A percentile compares a stretch with the other conserved stretches of the same genome.
Conservation (phyloP, 495 filamentous ascomycete genomes). For the Cryomyces minteri region DNA sequence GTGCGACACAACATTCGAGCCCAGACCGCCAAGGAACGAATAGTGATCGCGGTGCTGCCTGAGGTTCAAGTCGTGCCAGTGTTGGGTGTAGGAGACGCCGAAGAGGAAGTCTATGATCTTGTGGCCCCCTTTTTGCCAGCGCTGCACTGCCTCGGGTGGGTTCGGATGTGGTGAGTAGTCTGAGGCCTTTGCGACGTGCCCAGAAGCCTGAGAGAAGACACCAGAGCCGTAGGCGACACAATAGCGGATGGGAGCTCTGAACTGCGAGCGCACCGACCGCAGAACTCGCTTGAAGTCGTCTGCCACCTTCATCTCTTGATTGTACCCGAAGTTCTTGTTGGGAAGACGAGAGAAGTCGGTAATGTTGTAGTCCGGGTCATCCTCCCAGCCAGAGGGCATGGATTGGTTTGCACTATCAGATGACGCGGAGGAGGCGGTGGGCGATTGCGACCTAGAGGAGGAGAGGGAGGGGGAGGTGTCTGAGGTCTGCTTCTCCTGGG, state of each 20-base stretch:
- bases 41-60: constrained; percentile 83
- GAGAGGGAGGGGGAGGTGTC: neutral
- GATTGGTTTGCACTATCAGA: constrained; percentile 7
- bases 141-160: constrained; percentile 53
- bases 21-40: constrained; percentile 65
- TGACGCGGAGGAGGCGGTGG: neutral
- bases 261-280: constrained; percentile 78
- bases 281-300: constrained; percentile 83
- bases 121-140: constrained; percentile 64
- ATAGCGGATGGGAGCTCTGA: constrained; percentile 83
- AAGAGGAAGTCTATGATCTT: constrained; percentile 99
- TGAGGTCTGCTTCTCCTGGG: neutral
- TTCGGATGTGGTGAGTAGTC: constrained; percentile 48
- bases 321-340: constrained; percentile 75
- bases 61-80: constrained; percentile 91
- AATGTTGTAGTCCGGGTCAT: constrained; percentile 56
- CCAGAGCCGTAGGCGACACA: constrained; percentile 96
- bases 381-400: constrained; percentile 50
- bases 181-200: constrained; percentile 23
- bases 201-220: constrained; percentile 63
- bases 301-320: constrained; percentile 89
- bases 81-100: constrained; percentile 83
- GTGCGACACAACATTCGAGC: constrained; percentile 62
- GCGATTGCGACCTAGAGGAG: neutral
- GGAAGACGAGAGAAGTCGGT: constrained; percentile 73